Evolutionary conservation across 1,139 yeast species (phyloP).

Genomic region (Suhomyces chickasaworum): DNA sequence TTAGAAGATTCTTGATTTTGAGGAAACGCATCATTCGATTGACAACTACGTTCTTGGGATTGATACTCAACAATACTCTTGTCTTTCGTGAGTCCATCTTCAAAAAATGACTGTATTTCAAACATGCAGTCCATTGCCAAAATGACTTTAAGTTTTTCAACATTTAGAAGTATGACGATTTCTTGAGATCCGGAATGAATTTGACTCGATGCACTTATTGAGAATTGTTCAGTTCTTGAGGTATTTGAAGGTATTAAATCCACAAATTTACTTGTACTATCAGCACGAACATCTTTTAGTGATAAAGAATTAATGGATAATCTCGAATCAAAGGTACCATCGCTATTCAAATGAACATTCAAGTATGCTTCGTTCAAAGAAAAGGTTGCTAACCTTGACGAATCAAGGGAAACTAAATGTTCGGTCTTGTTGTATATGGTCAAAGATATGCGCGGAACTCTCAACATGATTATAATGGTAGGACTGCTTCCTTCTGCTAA

Average conservation of each 20-base stretch:
- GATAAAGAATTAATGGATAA: constrained; percentile 72
- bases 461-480: constrained; percentile 52
- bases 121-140: constrained; percentile 84
- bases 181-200: constrained; percentile 44
- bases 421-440: constrained; percentile 63
- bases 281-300: constrained; percentile 70
- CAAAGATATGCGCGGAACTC: constrained; percentile 64
- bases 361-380: constrained; percentile 62
- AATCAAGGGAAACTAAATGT: constrained; percentile 35
- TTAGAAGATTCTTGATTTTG: background rate
- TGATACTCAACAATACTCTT: constrained; percentile 21
- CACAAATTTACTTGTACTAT: constrained; percentile 66
- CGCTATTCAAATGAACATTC: constrained; percentile 51
- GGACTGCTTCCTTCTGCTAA: constrained; percentile 23
- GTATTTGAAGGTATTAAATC: constrained; percentile 76
- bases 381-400: constrained; percentile 59
- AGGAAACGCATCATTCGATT: background rate
- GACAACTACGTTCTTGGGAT: constrained; percentile 5
- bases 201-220: constrained; percentile 52
- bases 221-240: constrained; percentile 70
- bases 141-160: constrained; percentile 80
- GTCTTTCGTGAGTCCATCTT: constrained; percentile 40
- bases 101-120: constrained; percentile 67
- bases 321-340: constrained; percentile 60
- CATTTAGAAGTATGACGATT: constrained; percentile 57